Base-by-base conservation (phyloP, 2,329 filamentous ascomycete genomes). In the Hypoxylon sp. region DNA sequence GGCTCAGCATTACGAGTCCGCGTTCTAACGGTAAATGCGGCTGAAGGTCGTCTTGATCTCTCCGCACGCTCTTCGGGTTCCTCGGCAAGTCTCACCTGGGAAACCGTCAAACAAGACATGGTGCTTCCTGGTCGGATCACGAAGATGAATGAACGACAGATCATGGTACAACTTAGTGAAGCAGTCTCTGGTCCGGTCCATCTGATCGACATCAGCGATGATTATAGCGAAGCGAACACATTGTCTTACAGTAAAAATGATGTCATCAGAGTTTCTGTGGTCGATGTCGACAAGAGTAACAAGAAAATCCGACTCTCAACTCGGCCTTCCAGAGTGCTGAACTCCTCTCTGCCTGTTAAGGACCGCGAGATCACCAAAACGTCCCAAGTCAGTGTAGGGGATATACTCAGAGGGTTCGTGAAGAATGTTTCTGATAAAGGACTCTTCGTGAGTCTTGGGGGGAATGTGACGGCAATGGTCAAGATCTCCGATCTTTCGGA, bases 401-500 rank as follows among this genome's bases (percentile, higher is more conserved):
- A 96, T 67, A 82, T 97, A 28, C 84, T 97, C 12, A 91, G 96
- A 59, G 96, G 96, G 2, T 98, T 99, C 73, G 87, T 99, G 72
- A 96, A 93, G 80, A 93, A 93, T 70, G 89, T 98, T 42, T 87
- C 92, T 0, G 93, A 97, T 70, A 95, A 93, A 76, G 96, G 96
- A 55, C 79, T 99, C 1, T 97, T 97, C 73, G 87, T 99, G 48
- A 86, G 90, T 24, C 84, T 99, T 2, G 93, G 94, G 44, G 91
- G 92, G 16, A 88, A 91, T 67, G 85, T 97, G 16, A 92, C 91
- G 51, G 94, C 90, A 0, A 91, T 94, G 73, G 91, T 97, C 49
- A 91, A 92, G 71, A 90, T 98, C 55, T 88, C 91, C 8, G 94
- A 98, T 76, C 84, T 99, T 12, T 97, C 94, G 0, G 96, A 99